Conservation (phyloP, 1,139 yeast genomes). For the Kluyveromyces sp. region DNA sequence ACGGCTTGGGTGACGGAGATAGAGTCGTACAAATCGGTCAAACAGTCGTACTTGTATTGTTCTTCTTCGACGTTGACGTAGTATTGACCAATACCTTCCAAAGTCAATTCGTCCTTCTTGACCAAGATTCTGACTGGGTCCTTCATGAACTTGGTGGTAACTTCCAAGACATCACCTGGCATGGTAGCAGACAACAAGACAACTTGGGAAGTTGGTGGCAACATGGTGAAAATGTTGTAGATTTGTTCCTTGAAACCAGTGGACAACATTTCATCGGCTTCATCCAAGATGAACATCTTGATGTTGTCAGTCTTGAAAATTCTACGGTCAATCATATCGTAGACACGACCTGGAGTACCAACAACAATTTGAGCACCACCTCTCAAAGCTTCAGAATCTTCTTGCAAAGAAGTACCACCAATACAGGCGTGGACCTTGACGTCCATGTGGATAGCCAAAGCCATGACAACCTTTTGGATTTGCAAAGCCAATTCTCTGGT, state of each 20-base stretch:
- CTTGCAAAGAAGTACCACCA: constrained; percentile 93
- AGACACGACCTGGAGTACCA: constrained; percentile 99
- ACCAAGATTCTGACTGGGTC: constrained; percentile 96
- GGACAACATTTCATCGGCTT: constrained; percentile 97
- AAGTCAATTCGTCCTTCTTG: constrained; percentile 95
- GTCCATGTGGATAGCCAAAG: constrained; percentile 89
- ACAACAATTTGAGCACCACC: constrained; percentile 94
- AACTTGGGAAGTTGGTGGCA: constrained; percentile 93
- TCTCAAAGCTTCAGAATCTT: constrained; percentile 87
- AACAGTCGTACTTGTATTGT: constrained; percentile 88
- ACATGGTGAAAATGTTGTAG: constrained; percentile 88
- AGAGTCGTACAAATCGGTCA: constrained; percentile 94
- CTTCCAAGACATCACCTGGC: constrained; percentile 96
- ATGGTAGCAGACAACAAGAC: constrained; percentile 95
- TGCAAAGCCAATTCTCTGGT: constrained; percentile 98
- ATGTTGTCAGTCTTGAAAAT: constrained; percentile 80
- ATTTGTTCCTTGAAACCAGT: constrained; percentile 98
- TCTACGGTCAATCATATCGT: constrained; percentile 94
- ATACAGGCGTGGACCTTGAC: constrained; percentile 96
- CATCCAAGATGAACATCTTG: constrained; percentile 97
- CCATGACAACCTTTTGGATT: constrained; percentile 92
- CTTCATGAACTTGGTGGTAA: constrained; percentile 94
- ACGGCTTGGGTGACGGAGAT: constrained; percentile 98
- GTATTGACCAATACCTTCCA: constrained; percentile 97
- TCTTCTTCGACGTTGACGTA: constrained; percentile 91